Evolutionary conservation across 202 grass and related monocot genomes (phyloP).

Genomic region (Zoysia matrella): DNA sequence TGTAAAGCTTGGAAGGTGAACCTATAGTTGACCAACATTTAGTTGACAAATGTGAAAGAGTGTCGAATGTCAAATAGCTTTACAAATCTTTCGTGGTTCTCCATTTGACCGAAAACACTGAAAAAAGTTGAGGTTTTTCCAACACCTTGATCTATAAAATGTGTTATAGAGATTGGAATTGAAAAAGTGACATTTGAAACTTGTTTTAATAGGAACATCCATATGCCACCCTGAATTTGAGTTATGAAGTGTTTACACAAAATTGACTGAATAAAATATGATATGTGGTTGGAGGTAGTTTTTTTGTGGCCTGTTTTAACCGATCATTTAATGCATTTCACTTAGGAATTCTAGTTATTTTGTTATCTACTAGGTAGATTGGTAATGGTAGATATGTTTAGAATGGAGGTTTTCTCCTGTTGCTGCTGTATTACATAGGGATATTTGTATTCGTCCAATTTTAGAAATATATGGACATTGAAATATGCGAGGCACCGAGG

Average conservation of each 20-base stretch:
- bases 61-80: neutral
- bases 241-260: neutral
- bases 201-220: neutral
- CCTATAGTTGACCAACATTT: conserved; percentile 7
- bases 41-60: neutral
- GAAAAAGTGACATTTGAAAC: neutral
- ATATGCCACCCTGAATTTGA: neutral
- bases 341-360: conserved; percentile 6
- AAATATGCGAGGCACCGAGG: neutral
- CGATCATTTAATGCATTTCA: neutral
- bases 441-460: conserved; percentile 8
- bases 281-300: neutral
- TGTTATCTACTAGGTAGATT: neutral
- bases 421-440: neutral
- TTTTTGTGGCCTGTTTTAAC: conserved; percentile 24
- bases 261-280: conserved; percentile 12
- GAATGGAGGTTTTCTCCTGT: neutral
- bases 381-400: conserved; percentile 6
- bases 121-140: conserved; percentile 3
- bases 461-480: neutral
- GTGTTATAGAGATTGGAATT: conserved; percentile 5
- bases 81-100: neutral
- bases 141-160: neutral
- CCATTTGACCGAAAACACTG: neutral
- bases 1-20: neutral